Base-by-base conservation (phyloP, 768 basidiomycete genomes). In the Dacryopinax spathularia region DNA sequence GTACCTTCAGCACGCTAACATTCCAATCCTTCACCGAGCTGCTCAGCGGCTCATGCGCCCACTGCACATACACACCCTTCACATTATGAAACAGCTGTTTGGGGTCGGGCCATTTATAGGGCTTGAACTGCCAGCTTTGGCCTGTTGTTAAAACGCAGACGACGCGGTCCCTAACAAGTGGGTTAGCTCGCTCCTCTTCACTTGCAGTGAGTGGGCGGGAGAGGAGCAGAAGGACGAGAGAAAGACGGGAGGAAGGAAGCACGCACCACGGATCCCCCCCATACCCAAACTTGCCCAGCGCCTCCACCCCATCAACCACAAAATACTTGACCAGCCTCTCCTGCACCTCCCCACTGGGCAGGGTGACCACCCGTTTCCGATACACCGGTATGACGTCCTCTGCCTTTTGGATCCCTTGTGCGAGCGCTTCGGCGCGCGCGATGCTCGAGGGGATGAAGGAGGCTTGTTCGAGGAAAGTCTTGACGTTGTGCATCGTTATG, bases 81-180 rank as follows among this genome's bases (percentile, higher is more conserved):
- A 99, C 95, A 70, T 98, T 88, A 71, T 96, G 89, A 75, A 99
- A 98, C 29, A 99, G 75, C 60, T 88, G 82, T 65, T 85, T 84
- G 0, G 96, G 96, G 70, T 98, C 93, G 60, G 81, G 85, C 95
- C 95, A 99, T 72, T 95, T 94, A 77, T 98, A 98, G 18, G 90
- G 88, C 64, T 86, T 80, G 76, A 99, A 99, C 72, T 99, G 96
- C 96, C 96, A 97, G 33, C 89, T 87, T 69, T 98, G 95, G 1
- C 96, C 96, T 0, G 96, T 99, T 9, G 96, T 98, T 84, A 96
- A 87, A 16, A 99, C 95, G 68, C 94, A 96, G 2, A 96, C 87
- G 3, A 99, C 96, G 35, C 95, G 83, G 63, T 97, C 93, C 79
- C 78, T 77, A 64, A 34, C 22, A 1, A 61, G 34, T 16, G 33